Conservation (phyloP, 495 filamentous ascomycete genomes). For the Penicillium antarcticum region DNA sequence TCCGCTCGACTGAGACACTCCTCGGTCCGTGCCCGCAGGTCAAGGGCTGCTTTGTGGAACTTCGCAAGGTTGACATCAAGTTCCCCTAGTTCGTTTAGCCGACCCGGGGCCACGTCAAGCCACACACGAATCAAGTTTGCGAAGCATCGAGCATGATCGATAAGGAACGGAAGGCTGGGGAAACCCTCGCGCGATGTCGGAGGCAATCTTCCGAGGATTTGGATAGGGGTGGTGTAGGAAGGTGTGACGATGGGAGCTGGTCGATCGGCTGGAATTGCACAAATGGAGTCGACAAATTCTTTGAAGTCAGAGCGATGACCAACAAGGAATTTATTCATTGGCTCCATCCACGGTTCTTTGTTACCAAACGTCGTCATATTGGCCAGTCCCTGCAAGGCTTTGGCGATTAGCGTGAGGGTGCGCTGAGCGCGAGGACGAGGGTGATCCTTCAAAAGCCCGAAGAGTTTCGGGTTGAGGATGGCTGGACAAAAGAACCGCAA, state of each 20-base stretch:
- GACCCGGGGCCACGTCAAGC: constrained; percentile 57
- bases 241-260: constrained; percentile 66
- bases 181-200: constrained; percentile 87
- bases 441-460: constrained; percentile 89
- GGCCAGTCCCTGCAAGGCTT: constrained; percentile 90
- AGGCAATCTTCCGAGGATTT: constrained; percentile 82
- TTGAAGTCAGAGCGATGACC: constrained; percentile 65
- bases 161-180: constrained; percentile 88
- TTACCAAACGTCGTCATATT: constrained; percentile 91
- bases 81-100: constrained; percentile 35
- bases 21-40: constrained; percentile 68
- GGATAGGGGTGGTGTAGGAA: constrained; percentile 88
- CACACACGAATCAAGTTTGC: constrained; percentile 86
- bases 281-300: constrained; percentile 81
- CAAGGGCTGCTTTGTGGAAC: constrained; percentile 74
- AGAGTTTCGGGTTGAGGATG: constrained; percentile 93
- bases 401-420: constrained; percentile 89
- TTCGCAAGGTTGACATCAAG: constrained; percentile 39
- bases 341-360: constrained; percentile 98
- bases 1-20: constrained; percentile 72
- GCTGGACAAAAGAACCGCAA: constrained; percentile 95
- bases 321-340: constrained; percentile 74
- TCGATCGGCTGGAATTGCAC: constrained; percentile 71
- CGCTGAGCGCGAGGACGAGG: constrained; percentile 83
- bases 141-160: constrained; percentile 86